These are phyloP conservation scores for Schoenoplectus triqueter DNA, from an alignment of 202 grass and related monocot species.

Conservation along the genomic window DNA sequence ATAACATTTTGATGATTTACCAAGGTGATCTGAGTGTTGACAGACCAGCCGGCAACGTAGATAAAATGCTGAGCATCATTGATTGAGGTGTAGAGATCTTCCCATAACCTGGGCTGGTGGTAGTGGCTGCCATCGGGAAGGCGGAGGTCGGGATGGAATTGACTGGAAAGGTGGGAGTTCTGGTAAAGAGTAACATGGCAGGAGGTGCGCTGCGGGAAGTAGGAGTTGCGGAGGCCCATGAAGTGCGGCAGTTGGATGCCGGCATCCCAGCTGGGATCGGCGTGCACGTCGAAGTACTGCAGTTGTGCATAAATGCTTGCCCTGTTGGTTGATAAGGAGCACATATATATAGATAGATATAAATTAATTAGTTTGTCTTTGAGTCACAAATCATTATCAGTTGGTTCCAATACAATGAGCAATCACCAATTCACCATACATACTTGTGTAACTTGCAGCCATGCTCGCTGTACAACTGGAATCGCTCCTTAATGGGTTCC, in stretches of 20 bases:
- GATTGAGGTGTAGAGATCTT: constrained; percentile 64
- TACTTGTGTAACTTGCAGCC: constrained; percentile 4
- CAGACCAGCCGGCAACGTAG: constrained; percentile 80
- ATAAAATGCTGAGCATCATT: constrained; percentile 65
- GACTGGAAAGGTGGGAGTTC: constrained; percentile 61
- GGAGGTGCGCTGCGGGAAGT: constrained; percentile 56
- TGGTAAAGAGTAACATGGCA: constrained; percentile 78
- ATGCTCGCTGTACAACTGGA: constrained; percentile 52
- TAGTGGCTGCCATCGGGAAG: constrained; percentile 46
- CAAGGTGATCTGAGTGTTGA: constrained; percentile 39
- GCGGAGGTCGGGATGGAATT: constrained; percentile 48
- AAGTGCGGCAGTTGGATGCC: constrained; percentile 43
- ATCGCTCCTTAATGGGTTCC: constrained; percentile 45
- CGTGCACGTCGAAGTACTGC: too few species aligned
- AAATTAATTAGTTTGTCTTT: background rate
- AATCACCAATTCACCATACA: background rate
- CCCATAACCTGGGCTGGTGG: constrained; percentile 59
- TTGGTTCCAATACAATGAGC: background rate
- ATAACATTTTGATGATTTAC: constrained; percentile 8
- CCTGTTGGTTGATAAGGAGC: constrained; percentile 5
- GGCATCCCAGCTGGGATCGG: too few species aligned
- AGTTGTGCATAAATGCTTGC: constrained; percentile 48
- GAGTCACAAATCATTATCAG: background rate
- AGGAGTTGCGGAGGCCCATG: constrained; percentile 50
- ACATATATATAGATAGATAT: background rate